Percentiles rank a stretch among this genome's conserved stretches.
Evolutionary conservation across 352 stramenopile genomes (phyloP).

Genomic region (Pythium rhizo-oryzae): DNA sequence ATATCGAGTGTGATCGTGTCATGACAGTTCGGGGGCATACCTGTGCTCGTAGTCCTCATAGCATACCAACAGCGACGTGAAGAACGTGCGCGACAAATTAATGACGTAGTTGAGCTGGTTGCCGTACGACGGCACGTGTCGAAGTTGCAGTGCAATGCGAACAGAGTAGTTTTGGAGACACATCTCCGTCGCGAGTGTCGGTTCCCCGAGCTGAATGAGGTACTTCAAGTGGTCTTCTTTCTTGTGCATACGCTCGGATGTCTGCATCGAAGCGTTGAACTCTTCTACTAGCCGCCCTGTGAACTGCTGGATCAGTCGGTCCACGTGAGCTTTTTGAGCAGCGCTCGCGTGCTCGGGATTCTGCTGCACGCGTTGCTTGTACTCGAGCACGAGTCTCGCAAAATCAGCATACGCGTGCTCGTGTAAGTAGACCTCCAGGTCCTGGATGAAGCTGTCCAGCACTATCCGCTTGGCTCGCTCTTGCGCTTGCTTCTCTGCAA

Average conservation of each 20-base stretch:
- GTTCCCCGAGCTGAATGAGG: slow-evolving; percentile 72
- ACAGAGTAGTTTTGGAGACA: slow-evolving; percentile 85
- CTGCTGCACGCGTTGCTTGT: slow-evolving; percentile 48
- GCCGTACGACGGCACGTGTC: slow-evolving; percentile 71
- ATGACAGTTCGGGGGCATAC: slow-evolving; percentile 20
- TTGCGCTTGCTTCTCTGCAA: slow-evolving; percentile 50
- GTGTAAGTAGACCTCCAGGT: slow-evolving; percentile 69
- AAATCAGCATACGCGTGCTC: slow-evolving; percentile 72
- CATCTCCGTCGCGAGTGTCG: slow-evolving; percentile 72
- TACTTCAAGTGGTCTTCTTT: slow-evolving; percentile 79
- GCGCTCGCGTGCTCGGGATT: slow-evolving; percentile 36
- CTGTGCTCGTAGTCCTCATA: slow-evolving; percentile 82
- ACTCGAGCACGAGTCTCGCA: slow-evolving; percentile 51
- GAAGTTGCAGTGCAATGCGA: slow-evolving; percentile 73
- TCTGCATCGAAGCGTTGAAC: slow-evolving; percentile 79
- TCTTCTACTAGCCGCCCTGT: slow-evolving; percentile 65
- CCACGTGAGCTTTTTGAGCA: slow-evolving; percentile 51
- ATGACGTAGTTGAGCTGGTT: slow-evolving; percentile 84
- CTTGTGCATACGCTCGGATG: slow-evolving; percentile 81
- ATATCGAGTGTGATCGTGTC: too few species aligned
- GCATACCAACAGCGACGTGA: slow-evolving; percentile 83
- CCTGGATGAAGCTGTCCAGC: slow-evolving; percentile 63
- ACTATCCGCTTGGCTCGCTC: slow-evolving; percentile 50
- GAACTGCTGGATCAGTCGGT: slow-evolving; percentile 59
- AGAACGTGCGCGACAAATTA: slow-evolving; percentile 82